These are phyloP conservation scores for Elaeis guineensis DNA, from an alignment of 176 grass and related monocot species.

Conservation along the genomic window DNA sequence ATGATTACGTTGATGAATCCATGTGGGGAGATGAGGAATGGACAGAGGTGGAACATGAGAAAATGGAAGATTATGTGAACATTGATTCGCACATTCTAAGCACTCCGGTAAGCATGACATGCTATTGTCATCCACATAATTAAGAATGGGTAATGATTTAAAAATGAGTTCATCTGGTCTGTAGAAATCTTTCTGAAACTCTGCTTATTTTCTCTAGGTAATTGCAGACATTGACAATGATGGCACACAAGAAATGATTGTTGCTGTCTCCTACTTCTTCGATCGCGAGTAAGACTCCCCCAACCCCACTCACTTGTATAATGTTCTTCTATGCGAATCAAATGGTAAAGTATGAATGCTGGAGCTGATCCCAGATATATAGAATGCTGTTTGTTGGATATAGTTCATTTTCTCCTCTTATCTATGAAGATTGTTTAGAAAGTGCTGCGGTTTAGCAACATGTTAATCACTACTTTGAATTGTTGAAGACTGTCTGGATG, in stretches of 20 bases:
- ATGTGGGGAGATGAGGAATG: constrained; percentile 97
- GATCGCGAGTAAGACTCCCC: constrained; percentile 60
- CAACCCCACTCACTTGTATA: constrained; percentile 4
- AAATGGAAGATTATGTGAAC: constrained; percentile 70
- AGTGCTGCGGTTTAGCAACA: not conserved
- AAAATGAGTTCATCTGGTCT: too few species aligned
- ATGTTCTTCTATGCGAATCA: not conserved
- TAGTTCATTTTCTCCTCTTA: not conserved
- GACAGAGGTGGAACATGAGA: constrained; percentile 70
- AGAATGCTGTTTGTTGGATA: too few species aligned
- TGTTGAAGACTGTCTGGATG: too few species aligned
- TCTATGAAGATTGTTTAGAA: not conserved
- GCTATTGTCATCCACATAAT: not conserved
- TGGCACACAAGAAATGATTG: constrained; percentile 85
- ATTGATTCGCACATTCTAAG: constrained; percentile 88
- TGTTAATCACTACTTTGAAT: too few species aligned
- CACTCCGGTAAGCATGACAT: constrained; percentile 55
- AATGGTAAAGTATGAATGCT: too few species aligned
- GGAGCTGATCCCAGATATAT: too few species aligned
- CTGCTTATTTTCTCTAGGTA: constrained; percentile 37
- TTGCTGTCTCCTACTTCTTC: constrained; percentile 87
- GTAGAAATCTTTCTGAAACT: too few species aligned
- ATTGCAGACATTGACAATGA: constrained; percentile 97
- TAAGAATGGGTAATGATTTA: too few species aligned
- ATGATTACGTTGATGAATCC: constrained; percentile 48